These are phyloP conservation scores for Alternaria longipes DNA, from an alignment of 2,329 filamentous ascomycete species.

Conservation along the genomic window DNA sequence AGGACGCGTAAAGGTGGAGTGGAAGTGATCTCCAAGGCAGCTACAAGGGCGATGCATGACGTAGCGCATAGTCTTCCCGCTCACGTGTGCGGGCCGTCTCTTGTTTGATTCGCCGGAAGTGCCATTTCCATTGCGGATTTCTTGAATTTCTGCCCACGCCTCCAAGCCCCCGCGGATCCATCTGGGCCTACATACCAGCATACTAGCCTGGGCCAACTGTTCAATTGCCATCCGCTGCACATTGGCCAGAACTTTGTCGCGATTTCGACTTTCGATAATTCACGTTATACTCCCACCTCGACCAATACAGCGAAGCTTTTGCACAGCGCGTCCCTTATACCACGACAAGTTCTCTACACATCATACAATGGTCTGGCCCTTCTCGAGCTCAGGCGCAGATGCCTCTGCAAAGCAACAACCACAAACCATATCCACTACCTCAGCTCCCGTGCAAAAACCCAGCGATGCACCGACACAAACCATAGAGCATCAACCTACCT, in stretches of 20 bases:
- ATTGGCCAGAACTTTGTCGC: not conserved
- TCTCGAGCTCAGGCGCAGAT: slow-evolving; percentile 28
- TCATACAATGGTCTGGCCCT: slow-evolving; percentile 33
- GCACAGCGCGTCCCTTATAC: not conserved
- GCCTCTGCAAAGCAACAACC: slow-evolving; percentile 26
- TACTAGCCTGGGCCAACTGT: not conserved
- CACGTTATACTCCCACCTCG: not conserved
- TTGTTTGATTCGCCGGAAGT: slow-evolving; percentile 33
- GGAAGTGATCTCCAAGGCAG: slow-evolving; percentile 47
- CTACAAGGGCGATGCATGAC: slow-evolving; percentile 47
- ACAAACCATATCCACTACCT: slow-evolving; percentile 13
- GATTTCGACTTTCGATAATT: not conserved
- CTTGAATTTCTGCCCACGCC: slow-evolving; percentile 19
- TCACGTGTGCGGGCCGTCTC: slow-evolving; percentile 39
- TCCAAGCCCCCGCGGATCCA: slow-evolving; percentile 11
- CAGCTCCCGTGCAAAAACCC: slow-evolving; percentile 12
- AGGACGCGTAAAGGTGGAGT: slow-evolving; percentile 32
- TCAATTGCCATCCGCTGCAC: no score
- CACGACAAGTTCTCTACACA: not conserved
- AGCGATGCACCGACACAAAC: slow-evolving; percentile 25
- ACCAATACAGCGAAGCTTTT: not conserved
- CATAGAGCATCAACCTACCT: slow-evolving; percentile 23
- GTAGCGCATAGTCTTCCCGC: slow-evolving; percentile 36
- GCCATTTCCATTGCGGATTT: slow-evolving; percentile 24
- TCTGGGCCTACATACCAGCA: not conserved